phyloP scores from a whole-genome alignment of 768 basidiomycete species.

The Auriscalpium microsporum region DNA sequence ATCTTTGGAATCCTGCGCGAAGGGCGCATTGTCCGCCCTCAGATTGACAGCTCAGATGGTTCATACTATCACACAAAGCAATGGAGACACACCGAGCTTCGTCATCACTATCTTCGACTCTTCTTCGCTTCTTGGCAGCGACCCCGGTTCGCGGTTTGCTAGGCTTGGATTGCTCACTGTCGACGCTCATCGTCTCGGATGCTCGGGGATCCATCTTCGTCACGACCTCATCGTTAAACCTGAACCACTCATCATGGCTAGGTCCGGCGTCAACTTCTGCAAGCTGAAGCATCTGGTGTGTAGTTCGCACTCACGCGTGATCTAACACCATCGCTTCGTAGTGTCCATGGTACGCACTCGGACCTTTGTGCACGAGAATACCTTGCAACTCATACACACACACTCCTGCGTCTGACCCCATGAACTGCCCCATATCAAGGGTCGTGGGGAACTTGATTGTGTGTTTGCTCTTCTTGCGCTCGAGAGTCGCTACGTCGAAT shows the following conservation, averaged over 20 bases:
- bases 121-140: constrained; percentile 37
- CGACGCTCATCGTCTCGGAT: constrained; percentile 20
- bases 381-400: constrained; percentile 76
- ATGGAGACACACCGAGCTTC: constrained; percentile 28
- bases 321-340: constrained; percentile 85
- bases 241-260: constrained; percentile 73
- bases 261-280: background rate
- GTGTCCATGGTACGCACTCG: constrained; percentile 88
- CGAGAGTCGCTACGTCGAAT: constrained; percentile 69
- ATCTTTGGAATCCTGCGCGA: constrained; percentile 14
- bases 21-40: too few relatives aligned
- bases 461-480: constrained; percentile 83
- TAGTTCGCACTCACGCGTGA: constrained; percentile 39
- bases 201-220: constrained; percentile 43
- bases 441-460: constrained; percentile 65
- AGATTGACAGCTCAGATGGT: background rate
- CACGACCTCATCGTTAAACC: constrained; percentile 87
- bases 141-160: constrained; percentile 5
- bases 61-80: background rate
- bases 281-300: background rate
- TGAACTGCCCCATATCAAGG: constrained; percentile 66
- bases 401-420: constrained; percentile 23
- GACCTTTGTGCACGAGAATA: constrained; percentile 81
- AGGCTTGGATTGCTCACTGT: constrained; percentile 8
- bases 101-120: constrained; percentile 54